Evolutionary conservation across 2,329 filamentous ascomycete genomes (phyloP), one percentile per base, ranked within the genome.

Genomic region (Hymenoscyphus fraxineus): DNA sequence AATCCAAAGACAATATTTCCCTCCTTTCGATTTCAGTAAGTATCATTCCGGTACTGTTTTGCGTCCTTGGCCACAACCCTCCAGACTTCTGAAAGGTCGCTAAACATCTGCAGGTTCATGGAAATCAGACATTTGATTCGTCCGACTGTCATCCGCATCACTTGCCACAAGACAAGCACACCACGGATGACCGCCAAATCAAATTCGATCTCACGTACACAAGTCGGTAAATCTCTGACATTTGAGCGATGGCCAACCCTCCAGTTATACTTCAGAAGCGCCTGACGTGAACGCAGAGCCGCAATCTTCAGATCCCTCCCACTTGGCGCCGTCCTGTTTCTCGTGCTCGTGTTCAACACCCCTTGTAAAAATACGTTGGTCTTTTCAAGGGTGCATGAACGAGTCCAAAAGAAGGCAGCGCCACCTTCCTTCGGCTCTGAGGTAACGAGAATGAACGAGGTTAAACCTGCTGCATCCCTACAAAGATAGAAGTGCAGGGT

Each of bases 21-120:
- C 31, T 19, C 38, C 10, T n/a, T 19, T 12, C 12, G 2, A 16
- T n/a, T 35, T 27, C 38, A 22, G 39, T 59, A 35, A 54, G 31
- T 61, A 54, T 15, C 31, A 13, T 13, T 27, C n/a, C 32, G 38
- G 22, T 54, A 19, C 27, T 27, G 7, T 39, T 58, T 58, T 16
- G 16, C 27, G 63, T 47, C 19, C n/a, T 35, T 41, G 35, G 57
- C 35, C 60, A 58, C 59, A 65, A 61, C 31, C 55, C 35, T 19
- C 15, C 55, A 57, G 61, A 57, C 39, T 64, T 59, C 62, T 67
- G 56, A 58, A 68, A 44, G 39, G 61, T 71, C 68, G 69, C 70
- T 72, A 73, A 70, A 60, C 39, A 58, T 68, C 47, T 68, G 67
- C 68, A 71, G 65, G 65, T 62, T 64, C 54, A 57, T n/a, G 40